Conservation (phyloP, 2,329 filamentous ascomycete genomes). For the Fusarium pseudoanthophilum region DNA sequence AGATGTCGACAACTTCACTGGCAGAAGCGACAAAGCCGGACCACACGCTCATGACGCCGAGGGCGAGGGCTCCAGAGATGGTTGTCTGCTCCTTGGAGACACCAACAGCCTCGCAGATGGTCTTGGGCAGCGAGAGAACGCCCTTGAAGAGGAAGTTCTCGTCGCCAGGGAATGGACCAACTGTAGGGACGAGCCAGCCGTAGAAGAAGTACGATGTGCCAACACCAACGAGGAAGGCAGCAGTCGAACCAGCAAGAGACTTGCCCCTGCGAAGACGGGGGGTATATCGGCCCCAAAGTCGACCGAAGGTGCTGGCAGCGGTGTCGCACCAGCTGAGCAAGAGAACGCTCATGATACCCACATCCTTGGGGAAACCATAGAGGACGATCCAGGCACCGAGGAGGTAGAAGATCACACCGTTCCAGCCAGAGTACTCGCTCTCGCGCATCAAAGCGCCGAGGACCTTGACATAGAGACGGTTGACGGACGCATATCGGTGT, state of each 20-base stretch:
- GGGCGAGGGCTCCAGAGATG: constrained; percentile 76
- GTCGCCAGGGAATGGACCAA: constrained; percentile 75
- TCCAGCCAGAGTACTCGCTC: constrained; percentile 92
- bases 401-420: constrained; percentile 97
- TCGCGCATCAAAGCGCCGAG: constrained; percentile 96
- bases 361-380: constrained; percentile 90
- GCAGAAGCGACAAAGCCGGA: constrained; percentile 89
- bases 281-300: constrained; percentile 89
- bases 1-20: constrained; percentile 91
- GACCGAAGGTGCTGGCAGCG: constrained; percentile 92
- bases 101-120: constrained; percentile 68
- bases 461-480: constrained; percentile 84
- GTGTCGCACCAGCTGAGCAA: constrained; percentile 98
- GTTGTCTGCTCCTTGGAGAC: constrained; percentile 67
- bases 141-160: constrained; percentile 82
- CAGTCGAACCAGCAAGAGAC: constrained; percentile 87
- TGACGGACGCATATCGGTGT: constrained; percentile 83
- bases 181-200: constrained; percentile 80
- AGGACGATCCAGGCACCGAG: constrained; percentile 89
- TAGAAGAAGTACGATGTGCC: constrained; percentile 87
- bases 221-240: constrained; percentile 86
- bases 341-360: constrained; percentile 88
- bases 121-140: constrained; percentile 73
- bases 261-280: constrained; percentile 87
- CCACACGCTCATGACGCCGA: constrained; percentile 84